phyloP scores from a whole-genome alignment of 805 yeast species.

The Pichia occidentalis region DNA sequence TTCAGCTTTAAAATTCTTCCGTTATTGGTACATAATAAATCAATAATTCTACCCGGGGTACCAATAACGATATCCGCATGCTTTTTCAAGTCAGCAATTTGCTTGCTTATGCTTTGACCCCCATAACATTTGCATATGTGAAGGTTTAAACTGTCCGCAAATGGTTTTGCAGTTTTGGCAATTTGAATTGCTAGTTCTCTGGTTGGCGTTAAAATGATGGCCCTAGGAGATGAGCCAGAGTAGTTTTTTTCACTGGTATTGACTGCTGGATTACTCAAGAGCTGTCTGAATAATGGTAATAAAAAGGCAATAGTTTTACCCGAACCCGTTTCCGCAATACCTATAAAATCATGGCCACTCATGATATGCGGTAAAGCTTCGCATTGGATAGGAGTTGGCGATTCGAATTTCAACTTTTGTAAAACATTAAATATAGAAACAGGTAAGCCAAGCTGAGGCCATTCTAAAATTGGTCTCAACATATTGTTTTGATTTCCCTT shows the following conservation, averaged over 20 bases:
- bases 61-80: constrained; percentile 82
- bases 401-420: constrained; percentile 42
- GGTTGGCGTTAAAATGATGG: constrained; percentile 80
- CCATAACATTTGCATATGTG: constrained; percentile 81
- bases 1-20: constrained; percentile 68
- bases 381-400: constrained; percentile 84
- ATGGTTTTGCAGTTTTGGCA: constrained; percentile 53
- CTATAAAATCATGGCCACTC: constrained; percentile 86
- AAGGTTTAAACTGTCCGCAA: constrained; percentile 44
- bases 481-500: constrained; percentile 47
- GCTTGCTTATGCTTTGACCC: constrained; percentile 76
- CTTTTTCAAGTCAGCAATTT: constrained; percentile 70
- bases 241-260: constrained; percentile 32
- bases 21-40: constrained; percentile 71
- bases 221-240: constrained; percentile 67
- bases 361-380: constrained; percentile 88
- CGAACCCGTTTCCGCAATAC: constrained; percentile 94
- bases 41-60: constrained; percentile 94
- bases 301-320: constrained; percentile 91
- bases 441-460: constrained; percentile 82
- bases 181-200: constrained; percentile 89
- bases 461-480: constrained; percentile 55
- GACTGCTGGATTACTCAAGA: constrained; percentile 50
- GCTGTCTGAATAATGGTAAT: constrained; percentile 77
- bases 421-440: constrained; percentile 48